Conservation (phyloP, 2,329 filamentous ascomycete genomes). For the Fusarium sp. region DNA sequence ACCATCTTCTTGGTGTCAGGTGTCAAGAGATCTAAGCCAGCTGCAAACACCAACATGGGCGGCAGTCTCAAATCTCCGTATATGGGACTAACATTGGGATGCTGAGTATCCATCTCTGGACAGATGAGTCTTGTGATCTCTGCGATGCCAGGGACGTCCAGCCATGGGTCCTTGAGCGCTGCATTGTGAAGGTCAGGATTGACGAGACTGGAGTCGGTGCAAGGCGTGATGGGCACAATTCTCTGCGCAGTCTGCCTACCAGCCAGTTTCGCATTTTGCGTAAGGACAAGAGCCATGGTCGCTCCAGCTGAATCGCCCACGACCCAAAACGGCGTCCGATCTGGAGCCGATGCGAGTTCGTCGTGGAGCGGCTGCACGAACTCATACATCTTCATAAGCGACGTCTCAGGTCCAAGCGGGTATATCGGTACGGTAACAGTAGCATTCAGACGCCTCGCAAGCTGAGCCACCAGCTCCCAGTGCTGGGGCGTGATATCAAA, state of each 20-base stretch:
- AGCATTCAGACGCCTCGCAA: slow-evolving; percentile 45
- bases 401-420: slow-evolving; percentile 46
- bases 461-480: slow-evolving; percentile 42
- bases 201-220: slow-evolving; percentile 42
- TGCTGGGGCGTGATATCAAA: slow-evolving; percentile 43
- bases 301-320: slow-evolving; percentile 47
- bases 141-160: slow-evolving; percentile 41
- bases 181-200: slow-evolving; percentile 42
- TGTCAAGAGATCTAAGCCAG: slow-evolving; percentile 42
- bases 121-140: slow-evolving; percentile 42
- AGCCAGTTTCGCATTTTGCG: slow-evolving; percentile 41
- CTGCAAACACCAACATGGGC: slow-evolving; percentile 45
- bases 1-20: slow-evolving; percentile 45
- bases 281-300: slow-evolving; percentile 45
- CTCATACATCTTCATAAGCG: slow-evolving; percentile 46
- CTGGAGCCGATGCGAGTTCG: slow-evolving; percentile 42
- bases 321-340: slow-evolving; percentile 43
- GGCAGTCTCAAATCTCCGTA: slow-evolving; percentile 44
- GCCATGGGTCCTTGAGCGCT: slow-evolving; percentile 41
- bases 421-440: slow-evolving; percentile 47
- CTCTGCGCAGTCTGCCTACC: slow-evolving; percentile 40
- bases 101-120: slow-evolving; percentile 39
- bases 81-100: slow-evolving; percentile 44
- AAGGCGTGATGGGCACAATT: slow-evolving; percentile 45
- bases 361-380: slow-evolving; percentile 46